Evolutionary conservation across 2,329 filamentous ascomycete genomes (phyloP), one percentile per base, ranked within the genome.

Genomic region (Orbilia blumenaviensis): DNA sequence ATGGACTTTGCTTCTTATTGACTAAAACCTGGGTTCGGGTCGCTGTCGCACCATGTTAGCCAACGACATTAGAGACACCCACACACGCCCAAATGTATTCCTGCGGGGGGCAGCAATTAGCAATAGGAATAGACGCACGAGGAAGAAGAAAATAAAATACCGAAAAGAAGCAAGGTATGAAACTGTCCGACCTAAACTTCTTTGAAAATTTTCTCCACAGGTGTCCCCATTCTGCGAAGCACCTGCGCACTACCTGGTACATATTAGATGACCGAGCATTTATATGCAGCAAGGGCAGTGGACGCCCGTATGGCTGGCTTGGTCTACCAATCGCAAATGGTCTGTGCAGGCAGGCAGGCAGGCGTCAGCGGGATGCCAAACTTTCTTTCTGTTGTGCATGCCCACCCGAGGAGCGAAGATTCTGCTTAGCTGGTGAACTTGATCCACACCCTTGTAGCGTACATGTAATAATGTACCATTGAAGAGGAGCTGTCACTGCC

Each of bases 331-430:
- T 69, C 60, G 63, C 58, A 44, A 76, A 76, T 76, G 64, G 72
- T 76, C 72, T 76, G 72, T 76, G 72, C 72, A 76, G 72, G 64
- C 27, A 67, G 68, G 61, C 38, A 74, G 71, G 64, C 44, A 76
- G 72, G 72, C 72, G 58, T 76, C 72, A 76, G 64, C 72, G 72
- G 64, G 64, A 74, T 75, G 63, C 62, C 54, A 75, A 75, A 67
- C 63, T 75, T 75, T 75, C 71, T 74, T 69, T 64, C 72, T 76
- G 56, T 50, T 76, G 41, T 64, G 54, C 72, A 66, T 76, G 60
- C 72, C 64, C 64, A 66, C 64, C 64, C 68, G 68, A 66, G 61
- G 23, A 56, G 63, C 36, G 54, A 66, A 76, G 63, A 42, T 66
- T 66, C 46, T 56, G 16, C 25, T 38, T 64, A 25, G 38, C 32